A percentile compares a stretch with the other conserved stretches of the same genome.
phyloP scores from a whole-genome alignment of 139 green algal genomes.

The Chara braunii region DNA sequence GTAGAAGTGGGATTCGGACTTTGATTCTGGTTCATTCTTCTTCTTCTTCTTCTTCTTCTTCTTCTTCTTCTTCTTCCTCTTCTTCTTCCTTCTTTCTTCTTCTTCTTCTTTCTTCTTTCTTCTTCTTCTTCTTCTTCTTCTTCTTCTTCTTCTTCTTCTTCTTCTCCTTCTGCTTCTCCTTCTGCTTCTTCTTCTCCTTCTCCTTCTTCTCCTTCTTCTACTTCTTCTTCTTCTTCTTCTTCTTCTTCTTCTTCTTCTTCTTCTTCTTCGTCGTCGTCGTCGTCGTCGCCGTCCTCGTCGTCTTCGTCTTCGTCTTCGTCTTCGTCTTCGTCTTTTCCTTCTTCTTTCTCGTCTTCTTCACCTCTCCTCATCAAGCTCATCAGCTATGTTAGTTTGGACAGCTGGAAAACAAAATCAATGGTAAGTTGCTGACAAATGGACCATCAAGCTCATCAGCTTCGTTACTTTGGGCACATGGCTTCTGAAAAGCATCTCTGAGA shows the following conservation, averaged over 20 bases:
- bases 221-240: background rate
- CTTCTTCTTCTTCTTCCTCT: background rate
- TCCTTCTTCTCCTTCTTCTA: background rate
- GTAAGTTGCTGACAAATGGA: too few species aligned
- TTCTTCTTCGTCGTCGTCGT: background rate
- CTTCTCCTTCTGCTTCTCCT: background rate
- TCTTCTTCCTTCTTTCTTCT: background rate
- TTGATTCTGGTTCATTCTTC: too few species aligned
- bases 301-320: background rate
- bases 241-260: background rate
- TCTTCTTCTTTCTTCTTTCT: background rate
- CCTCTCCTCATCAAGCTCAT: too few species aligned
- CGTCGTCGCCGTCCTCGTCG: background rate
- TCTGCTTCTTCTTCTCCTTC: background rate
- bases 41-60: constrained; percentile 56
- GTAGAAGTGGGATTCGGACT: too few species aligned
- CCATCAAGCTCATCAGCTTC: too few species aligned
- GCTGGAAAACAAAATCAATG: too few species aligned
- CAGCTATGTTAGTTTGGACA: too few species aligned
- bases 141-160: background rate
- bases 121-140: background rate
- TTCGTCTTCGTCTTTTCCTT: background rate
- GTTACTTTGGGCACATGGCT: too few species aligned
- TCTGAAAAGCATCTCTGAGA: too few species aligned
- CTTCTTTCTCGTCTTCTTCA: background rate